Evolutionary conservation across 2,329 filamentous ascomycete species (phyloP).

Genomic region (Microcyclosporella mali): DNA sequence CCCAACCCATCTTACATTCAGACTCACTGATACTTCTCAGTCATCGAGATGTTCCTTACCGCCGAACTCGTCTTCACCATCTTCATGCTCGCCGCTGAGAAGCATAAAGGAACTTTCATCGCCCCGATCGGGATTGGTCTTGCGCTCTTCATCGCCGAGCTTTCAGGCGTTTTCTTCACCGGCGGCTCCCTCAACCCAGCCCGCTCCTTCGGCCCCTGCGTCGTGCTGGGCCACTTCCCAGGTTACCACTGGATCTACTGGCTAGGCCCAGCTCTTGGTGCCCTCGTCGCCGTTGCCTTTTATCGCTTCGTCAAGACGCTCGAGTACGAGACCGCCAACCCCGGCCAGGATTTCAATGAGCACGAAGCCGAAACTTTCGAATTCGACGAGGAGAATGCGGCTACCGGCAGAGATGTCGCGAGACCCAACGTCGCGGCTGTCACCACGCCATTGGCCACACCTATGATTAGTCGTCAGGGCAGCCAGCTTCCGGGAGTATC

Average conservation of each 20-base stretch:
- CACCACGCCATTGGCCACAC: neutral
- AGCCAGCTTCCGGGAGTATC: neutral
- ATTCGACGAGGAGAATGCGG: constrained; percentile 33
- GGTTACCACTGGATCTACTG: constrained; percentile 49
- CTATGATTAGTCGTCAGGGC: neutral
- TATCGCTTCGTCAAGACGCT: constrained; percentile 45
- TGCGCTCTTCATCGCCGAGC: constrained; percentile 41
- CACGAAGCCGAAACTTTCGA: constrained; percentile 34
- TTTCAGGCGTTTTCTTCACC: constrained; percentile 40
- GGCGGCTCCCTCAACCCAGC: constrained; percentile 43
- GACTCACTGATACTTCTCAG: constrained; percentile 11
- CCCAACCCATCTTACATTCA: constrained; percentile 6
- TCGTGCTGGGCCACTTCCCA: constrained; percentile 39
- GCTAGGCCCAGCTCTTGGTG: constrained; percentile 43
- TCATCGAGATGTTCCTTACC: constrained; percentile 48
- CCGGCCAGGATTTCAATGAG: constrained; percentile 43
- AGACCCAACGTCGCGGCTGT: neutral
- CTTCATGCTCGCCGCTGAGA: constrained; percentile 40
- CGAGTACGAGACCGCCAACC: constrained; percentile 48
- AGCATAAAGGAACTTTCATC: constrained; percentile 39
- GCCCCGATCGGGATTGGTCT: constrained; percentile 37
- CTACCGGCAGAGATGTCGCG: constrained; percentile 3
- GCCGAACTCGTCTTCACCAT: constrained; percentile 46
- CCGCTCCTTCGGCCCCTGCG: constrained; percentile 44
- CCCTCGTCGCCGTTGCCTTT: constrained; percentile 43